Conservation (phyloP, 2,329 filamentous ascomycete species). For the Pseudocercospora fuligena region DNA sequence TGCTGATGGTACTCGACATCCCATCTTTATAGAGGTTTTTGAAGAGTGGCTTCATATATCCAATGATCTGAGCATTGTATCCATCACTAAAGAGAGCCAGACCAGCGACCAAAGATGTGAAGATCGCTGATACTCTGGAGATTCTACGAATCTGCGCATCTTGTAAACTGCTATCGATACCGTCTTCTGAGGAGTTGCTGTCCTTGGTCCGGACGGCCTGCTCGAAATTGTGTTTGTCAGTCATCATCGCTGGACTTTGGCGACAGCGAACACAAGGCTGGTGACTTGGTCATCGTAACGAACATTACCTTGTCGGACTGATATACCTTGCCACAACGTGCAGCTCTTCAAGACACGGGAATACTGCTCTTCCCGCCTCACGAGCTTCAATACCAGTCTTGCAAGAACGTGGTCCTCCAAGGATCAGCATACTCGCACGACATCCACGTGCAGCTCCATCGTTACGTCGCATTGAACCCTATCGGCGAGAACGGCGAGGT, state of each 20-base stretch:
- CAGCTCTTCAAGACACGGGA: not conserved
- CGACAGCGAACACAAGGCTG: not conserved
- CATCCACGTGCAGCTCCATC: not conserved
- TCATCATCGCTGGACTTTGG: not conserved
- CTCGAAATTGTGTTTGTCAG: not conserved
- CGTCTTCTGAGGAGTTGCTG: constrained; percentile 13
- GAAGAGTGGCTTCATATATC: constrained; percentile 50
- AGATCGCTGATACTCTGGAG: constrained; percentile 43
- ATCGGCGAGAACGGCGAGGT: not conserved
- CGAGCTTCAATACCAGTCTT: not conserved
- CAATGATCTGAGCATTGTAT: constrained; percentile 51
- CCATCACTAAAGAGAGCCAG: constrained; percentile 45
- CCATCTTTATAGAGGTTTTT: constrained; percentile 48
- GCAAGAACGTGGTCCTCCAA: not conserved
- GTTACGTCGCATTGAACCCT: not conserved
- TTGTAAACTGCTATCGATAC: constrained; percentile 11
- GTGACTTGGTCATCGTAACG: not conserved
- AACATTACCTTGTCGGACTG: not conserved
- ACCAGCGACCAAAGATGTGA: constrained; percentile 53
- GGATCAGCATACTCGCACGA: not conserved
- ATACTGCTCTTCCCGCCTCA: not conserved
- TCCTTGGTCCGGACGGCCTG: constrained; percentile 9
- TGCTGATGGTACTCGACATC: constrained; percentile 52
- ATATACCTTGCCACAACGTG: not conserved
- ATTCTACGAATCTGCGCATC: constrained; percentile 20